phyloP scores from a whole-genome alignment of 306 rosid species.

The Begonia masoniana region DNA sequence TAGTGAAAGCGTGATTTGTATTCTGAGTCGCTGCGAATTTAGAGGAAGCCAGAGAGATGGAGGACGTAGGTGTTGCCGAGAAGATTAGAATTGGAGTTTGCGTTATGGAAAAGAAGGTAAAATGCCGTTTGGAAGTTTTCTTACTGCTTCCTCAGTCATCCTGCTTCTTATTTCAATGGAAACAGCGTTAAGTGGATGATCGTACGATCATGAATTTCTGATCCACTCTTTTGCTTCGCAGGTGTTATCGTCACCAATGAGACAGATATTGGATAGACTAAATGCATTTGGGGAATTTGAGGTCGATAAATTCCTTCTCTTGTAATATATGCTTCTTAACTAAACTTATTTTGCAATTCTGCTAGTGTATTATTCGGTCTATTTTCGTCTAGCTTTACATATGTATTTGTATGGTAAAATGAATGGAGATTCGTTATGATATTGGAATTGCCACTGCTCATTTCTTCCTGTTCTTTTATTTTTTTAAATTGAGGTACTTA shows the following conservation, averaged over 20 bases:
- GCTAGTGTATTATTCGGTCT: background rate
- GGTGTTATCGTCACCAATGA: constrained; percentile 93
- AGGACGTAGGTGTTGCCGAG: constrained; percentile 21
- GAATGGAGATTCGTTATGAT: background rate
- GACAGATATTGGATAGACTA: constrained; percentile 70
- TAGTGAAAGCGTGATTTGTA: constrained; percentile 6
- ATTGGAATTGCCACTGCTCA: too few species aligned
- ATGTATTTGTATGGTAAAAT: background rate
- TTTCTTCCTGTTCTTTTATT: background rate
- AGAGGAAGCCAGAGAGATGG: constrained; percentile 8
- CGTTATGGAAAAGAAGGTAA: constrained; percentile 99
- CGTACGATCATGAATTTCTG: constrained; percentile 11
- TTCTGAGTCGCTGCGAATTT: constrained; percentile 5
- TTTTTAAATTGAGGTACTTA: background rate
- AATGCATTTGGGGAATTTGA: constrained; percentile 94
- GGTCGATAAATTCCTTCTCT: constrained; percentile 20
- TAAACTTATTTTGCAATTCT: background rate
- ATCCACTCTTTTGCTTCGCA: constrained; percentile 17
- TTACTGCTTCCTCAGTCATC: constrained; percentile 20
- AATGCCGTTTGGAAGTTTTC: constrained; percentile 61
- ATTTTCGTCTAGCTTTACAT: constrained; percentile 9
- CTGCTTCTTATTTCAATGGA: constrained; percentile 8
- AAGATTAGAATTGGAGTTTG: constrained; percentile 79
- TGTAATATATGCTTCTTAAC: constrained; percentile 1
- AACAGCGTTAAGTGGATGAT: constrained; percentile 8